Evolutionary conservation across 495 filamentous ascomycete species (phyloP).

Genomic region (Aspergillus haitiensis): DNA sequence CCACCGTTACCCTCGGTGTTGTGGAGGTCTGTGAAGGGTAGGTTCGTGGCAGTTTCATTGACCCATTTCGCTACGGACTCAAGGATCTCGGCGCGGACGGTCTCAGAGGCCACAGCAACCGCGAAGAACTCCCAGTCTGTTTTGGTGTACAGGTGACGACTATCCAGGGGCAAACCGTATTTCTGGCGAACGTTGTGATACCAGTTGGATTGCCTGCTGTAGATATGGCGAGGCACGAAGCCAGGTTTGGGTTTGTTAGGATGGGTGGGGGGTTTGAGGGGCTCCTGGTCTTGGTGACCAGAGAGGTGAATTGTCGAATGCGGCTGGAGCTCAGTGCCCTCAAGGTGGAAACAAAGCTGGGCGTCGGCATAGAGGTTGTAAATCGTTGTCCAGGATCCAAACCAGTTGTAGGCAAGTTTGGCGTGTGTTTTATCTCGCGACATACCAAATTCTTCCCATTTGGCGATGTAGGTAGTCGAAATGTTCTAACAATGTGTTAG

Average conservation of each 20-base stretch:
- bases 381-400: conserved; percentile 91
- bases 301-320: background rate
- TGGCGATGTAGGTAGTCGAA: conserved; percentile 72
- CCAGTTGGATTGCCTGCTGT: conserved; percentile 81
- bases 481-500: conserved; percentile 48
- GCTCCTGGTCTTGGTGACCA: conserved; percentile 40
- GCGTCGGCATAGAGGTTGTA: conserved; percentile 89
- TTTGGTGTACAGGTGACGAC: conserved; percentile 86
- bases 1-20: conserved; percentile 70
- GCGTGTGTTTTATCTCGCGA: conserved; percentile 80
- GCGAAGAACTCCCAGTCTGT: conserved; percentile 92
- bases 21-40: conserved; percentile 81
- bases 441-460: conserved; percentile 81
- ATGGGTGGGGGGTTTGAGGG: conserved; percentile 30
- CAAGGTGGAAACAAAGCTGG: conserved; percentile 77
- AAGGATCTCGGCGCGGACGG: conserved; percentile 70
- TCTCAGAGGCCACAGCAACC: conserved; percentile 69
- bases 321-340: conserved; percentile 34
- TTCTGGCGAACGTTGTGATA: conserved; percentile 79
- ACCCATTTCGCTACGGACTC: conserved; percentile 80
- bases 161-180: conserved; percentile 86
- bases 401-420: conserved; percentile 92
- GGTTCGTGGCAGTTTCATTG: conserved; percentile 77
- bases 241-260: conserved; percentile 33
- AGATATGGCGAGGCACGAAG: conserved; percentile 72